Evolutionary conservation across 495 filamentous ascomycete genomes (phyloP), one percentile per base, ranked within the genome.

Genomic region (Neurospora sp.): DNA sequence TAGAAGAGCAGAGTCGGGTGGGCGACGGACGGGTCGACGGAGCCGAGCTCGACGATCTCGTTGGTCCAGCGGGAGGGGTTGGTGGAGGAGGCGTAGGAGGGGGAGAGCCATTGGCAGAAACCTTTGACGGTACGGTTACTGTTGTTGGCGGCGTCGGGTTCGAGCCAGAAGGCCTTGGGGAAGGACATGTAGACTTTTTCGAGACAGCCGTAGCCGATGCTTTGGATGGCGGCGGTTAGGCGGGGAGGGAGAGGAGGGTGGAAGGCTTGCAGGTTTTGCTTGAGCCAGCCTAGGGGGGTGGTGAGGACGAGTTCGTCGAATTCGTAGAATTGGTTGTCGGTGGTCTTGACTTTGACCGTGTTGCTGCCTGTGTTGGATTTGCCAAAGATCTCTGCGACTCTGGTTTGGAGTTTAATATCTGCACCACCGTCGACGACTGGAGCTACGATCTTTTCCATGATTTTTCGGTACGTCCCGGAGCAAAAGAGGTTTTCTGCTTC

Each of bases 1-100:
- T 99, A 99, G 86, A 96, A 99, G 35, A 99, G 87, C 22, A 99
- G 86, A 3, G 94, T 97, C 14, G 96, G 92, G 40, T 97, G 94
- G 5, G 90, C 86, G 75, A 81, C 86, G 0, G 83, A 77, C 0
- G 75, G 73, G 0, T 88, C 85, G 22, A 97, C 85, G 3, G 91
- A 87, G 59, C 90, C 88, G 40, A 99, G 84, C 71, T 94, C 94
- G 73, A 97, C 83, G 74, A 86, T 85, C 83, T 96, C 92, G 82
- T 94, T 92, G 75, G 90, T 90, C 93, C 93, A 97, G 14, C 82
- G 76, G 10, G 83, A 35, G 2, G 90, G 90, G 77, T 94, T 94
- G 4, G 82, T 85, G 20, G 85, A 79, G 69, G 82, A 73, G 3
- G 90, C 87, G 75, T 93, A 90, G 1, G 71, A 75, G 0, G 93